Conservation (phyloP, 768 basidiomycete species). For the Udeniomyces megalosporus region DNA sequence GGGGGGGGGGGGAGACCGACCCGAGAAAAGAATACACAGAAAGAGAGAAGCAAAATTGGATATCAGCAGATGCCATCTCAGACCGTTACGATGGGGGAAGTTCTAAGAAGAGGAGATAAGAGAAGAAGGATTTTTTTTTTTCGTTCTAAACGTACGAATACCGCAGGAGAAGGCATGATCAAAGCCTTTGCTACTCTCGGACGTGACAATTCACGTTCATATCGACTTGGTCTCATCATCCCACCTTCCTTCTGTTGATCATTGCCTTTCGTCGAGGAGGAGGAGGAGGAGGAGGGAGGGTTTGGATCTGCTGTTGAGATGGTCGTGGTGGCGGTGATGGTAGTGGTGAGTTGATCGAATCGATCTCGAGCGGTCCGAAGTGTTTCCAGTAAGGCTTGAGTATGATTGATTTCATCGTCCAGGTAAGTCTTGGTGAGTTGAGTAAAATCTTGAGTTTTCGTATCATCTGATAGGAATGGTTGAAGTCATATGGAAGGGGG, state of each 20-base stretch:
- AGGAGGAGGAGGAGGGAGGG: no score
- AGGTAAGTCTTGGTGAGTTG: not conserved
- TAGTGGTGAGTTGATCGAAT: not conserved
- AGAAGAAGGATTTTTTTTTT: no score
- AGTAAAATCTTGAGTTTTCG: slow-evolving; percentile 3
- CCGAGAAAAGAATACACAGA: not conserved
- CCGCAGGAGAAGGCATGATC: not conserved
- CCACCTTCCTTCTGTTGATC: no score
- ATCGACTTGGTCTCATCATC: not conserved
- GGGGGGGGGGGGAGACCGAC: not conserved
- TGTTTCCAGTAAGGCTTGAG: not conserved
- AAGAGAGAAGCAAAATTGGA: not conserved
- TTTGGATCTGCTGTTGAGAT: not conserved
- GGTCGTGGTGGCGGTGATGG: not conserved
- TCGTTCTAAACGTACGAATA: not conserved
- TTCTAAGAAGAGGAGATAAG: no score
- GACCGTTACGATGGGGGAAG: no score
- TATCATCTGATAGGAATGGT: not conserved
- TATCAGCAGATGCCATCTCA: no score
- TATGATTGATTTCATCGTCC: slow-evolving; percentile 8
- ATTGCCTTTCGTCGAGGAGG: no score
- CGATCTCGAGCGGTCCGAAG: not conserved
- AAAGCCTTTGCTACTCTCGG: not conserved
- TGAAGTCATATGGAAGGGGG: not conserved
- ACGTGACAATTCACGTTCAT: not conserved